Conservation (phyloP, 163 green algal genomes). For the Scenedesmus sp. region DNA sequence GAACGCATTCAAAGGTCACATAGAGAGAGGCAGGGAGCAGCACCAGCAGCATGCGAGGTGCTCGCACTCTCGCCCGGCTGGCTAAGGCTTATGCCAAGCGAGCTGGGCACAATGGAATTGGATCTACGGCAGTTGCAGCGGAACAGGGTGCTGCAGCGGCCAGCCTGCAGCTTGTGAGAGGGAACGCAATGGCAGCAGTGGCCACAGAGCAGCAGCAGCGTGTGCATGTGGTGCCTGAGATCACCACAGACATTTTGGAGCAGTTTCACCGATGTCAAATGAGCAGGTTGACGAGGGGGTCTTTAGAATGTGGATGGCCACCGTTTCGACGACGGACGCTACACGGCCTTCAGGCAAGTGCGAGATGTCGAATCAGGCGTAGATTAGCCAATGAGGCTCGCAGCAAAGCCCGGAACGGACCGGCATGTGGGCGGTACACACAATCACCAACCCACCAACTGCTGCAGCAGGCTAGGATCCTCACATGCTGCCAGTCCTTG, state of each 20-base stretch:
- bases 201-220: slow-evolving; percentile 46
- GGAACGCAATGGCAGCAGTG: slow-evolving; percentile 38
- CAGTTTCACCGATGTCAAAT: slow-evolving; percentile 62
- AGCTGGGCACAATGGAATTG: not conserved
- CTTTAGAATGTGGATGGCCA: slow-evolving; percentile 66
- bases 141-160: slow-evolving; percentile 31
- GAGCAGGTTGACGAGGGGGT: slow-evolving; percentile 63
- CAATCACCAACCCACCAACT: slow-evolving; percentile 21
- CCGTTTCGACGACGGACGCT: slow-evolving; percentile 90
- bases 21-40: not conserved
- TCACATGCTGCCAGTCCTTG: not conserved
- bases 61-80: slow-evolving; percentile 38
- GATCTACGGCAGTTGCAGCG: not conserved
- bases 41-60: slow-evolving; percentile 11
- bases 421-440: slow-evolving; percentile 1
- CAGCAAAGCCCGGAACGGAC: not conserved
- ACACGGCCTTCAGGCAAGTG: slow-evolving; percentile 84
- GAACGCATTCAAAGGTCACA: not conserved
- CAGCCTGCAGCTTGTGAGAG: slow-evolving; percentile 45
- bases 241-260: slow-evolving; percentile 71
- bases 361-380: not conserved
- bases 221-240: slow-evolving; percentile 61
- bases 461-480: not conserved
- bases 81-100: slow-evolving; percentile 30
- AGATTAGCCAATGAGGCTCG: not conserved